Evolutionary conservation across 371 early-diverging fungal genomes (phyloP), one percentile per base, ranked within the genome.

Genomic region (Syncephalastrum racemosum): DNA sequence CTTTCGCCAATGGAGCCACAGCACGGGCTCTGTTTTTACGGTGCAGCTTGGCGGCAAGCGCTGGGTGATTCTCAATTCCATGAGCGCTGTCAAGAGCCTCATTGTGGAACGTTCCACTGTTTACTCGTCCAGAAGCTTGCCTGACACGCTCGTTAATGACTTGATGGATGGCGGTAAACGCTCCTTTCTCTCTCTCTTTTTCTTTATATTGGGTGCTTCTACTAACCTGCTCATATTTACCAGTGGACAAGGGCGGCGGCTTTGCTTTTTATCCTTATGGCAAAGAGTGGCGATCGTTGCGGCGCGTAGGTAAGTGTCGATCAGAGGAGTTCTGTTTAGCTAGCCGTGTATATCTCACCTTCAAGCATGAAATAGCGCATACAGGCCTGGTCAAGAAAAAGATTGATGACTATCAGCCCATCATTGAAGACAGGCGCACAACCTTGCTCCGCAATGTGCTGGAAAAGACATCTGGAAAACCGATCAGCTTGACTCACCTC

Each of bases 201-300:
- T n/a, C n/a, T n/a, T n/a, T n/a, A n/a, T n/a, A n/a, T n/a, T n/a
- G n/a, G n/a, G n/a, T n/a, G n/a, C n/a, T n/a, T n/a, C n/a, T n/a
- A n/a, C n/a, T n/a, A n/a, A n/a, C n/a, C n/a, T n/a, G n/a, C n/a
- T n/a, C n/a, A n/a, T n/a, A n/a, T n/a, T n/a, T 53, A 58, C 4
- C 2, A 70, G 71, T 72, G 20, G 66, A 68, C 27, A 31, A 54
- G 23, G 80, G 80, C 44, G 77, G 77, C 15, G 72, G 68, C 1
- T 76, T 80, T 63, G 77, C 80, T 0, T 76, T 76, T 46, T 71
- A 64, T 59, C 66, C 73, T n/a, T 76, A 80, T 56, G 73, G 71
- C 18, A 53, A 55, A 18, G 54, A 62, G 18, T 80, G 80, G 80
- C 59, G 77, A 22, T 24, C 60, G 14, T 49, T 80, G 19, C 65